phyloP scores from a whole-genome alignment of 1,284 basidiomycete species.

The Xerocomus nothofagi region DNA sequence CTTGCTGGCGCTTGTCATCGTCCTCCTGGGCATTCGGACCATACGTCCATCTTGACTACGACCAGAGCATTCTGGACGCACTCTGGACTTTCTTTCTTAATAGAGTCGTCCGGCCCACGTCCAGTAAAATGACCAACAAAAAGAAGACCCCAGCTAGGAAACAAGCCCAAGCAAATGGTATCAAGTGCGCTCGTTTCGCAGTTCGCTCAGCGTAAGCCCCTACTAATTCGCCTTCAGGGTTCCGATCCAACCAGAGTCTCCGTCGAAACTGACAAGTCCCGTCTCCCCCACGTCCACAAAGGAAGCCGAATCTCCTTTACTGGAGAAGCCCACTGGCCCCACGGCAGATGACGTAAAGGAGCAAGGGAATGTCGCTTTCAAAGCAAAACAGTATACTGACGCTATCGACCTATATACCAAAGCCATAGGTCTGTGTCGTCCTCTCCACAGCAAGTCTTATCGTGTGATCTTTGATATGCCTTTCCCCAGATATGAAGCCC shows the following conservation, averaged over 20 bases:
- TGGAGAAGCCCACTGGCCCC: conserved; percentile 19
- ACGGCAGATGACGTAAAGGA: conserved; percentile 68
- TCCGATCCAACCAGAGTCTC: conserved; percentile 9
- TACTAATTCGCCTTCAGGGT: conserved; percentile 21
- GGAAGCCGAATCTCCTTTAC: conserved; percentile 23
- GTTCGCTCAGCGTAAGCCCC: neutral
- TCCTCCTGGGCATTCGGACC: neutral
- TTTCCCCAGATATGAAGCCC: conserved; percentile 56
- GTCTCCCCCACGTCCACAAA: conserved; percentile 18
- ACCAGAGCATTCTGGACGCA: conserved; percentile 12
- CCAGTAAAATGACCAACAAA: conserved; percentile 39
- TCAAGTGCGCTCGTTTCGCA: conserved; percentile 22
- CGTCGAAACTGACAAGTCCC: conserved; percentile 20
- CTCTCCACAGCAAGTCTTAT: conserved; percentile 6
- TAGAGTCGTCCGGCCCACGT: conserved; percentile 1
- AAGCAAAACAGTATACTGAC: conserved; percentile 61
- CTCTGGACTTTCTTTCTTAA: conserved; percentile 8
- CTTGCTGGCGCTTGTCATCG: neutral
- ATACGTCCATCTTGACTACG: neutral
- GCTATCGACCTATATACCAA: conserved; percentile 78
- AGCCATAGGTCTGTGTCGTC: conserved; percentile 58
- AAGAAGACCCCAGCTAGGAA: conserved; percentile 38
- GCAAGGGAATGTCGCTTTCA: conserved; percentile 74
- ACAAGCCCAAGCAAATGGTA: conserved; percentile 28
- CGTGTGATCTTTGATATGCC: conserved; percentile 9